A percentile compares a stretch with the other conserved stretches of the same genome.
Conservation (phyloP, 805 yeast species). For the Peterozyma xylosa region DNA sequence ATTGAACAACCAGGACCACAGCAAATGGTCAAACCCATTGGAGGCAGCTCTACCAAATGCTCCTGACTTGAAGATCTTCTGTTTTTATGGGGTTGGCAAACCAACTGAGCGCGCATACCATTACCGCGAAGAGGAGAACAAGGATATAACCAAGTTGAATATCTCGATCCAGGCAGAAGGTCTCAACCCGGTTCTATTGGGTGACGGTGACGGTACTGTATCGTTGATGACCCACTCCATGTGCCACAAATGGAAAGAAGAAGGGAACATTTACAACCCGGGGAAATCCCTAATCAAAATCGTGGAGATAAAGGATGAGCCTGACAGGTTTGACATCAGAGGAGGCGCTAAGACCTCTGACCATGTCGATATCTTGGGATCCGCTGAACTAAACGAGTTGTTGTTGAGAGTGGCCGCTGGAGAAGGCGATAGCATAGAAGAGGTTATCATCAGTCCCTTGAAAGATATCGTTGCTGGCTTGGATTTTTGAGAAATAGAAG, state of each 20-base stretch:
- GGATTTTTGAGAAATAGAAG: slow-evolving; percentile 25
- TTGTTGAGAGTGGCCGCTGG: slow-evolving; percentile 81
- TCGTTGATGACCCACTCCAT: slow-evolving; percentile 80
- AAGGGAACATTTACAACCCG: slow-evolving; percentile 65
- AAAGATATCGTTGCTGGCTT: slow-evolving; percentile 53
- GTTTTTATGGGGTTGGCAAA: slow-evolving; percentile 95
- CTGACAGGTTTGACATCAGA: slow-evolving; percentile 86
- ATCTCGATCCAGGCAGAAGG: slow-evolving; percentile 63
- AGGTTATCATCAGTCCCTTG: slow-evolving; percentile 51
- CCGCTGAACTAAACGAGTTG: slow-evolving; percentile 86
- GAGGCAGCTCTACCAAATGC: slow-evolving; percentile 91
- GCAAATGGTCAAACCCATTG: slow-evolving; percentile 91
- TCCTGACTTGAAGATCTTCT: slow-evolving; percentile 81
- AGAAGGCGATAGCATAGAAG: slow-evolving; percentile 57
- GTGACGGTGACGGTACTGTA: slow-evolving; percentile 97
- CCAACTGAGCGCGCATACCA: slow-evolving; percentile 92
- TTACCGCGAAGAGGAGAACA: slow-evolving; percentile 63
- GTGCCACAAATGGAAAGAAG: slow-evolving; percentile 86
- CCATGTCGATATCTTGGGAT: slow-evolving; percentile 93
- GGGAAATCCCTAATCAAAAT: slow-evolving; percentile 64
- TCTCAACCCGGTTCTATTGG: slow-evolving; percentile 61
- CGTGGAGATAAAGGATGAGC: slow-evolving; percentile 90
- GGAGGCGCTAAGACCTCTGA: slow-evolving; percentile 98
- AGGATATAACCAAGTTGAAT: slow-evolving; percentile 44
- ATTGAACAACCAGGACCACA: slow-evolving; percentile 59